Conservation (phyloP, 129 eudicot genomes). For the Dittrichia graveolens region DNA sequence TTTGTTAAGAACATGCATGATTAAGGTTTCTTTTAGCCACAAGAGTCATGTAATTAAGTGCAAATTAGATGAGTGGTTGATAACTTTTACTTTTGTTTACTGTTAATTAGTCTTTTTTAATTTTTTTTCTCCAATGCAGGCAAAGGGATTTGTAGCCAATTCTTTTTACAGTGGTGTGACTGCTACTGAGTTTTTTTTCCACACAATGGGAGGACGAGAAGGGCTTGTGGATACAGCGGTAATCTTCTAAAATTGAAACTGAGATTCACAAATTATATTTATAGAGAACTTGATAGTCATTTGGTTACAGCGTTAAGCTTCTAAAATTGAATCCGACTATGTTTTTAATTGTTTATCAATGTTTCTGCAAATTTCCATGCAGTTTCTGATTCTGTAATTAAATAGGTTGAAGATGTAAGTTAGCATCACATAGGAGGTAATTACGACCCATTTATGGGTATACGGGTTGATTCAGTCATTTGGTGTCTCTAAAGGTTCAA, state of each 20-base stretch:
- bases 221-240: constrained; percentile 99
- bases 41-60: not conserved
- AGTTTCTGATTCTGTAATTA: not conserved
- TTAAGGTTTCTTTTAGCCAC: not conserved
- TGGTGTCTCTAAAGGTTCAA: too few species aligned
- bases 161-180: constrained; percentile 91
- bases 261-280: not conserved
- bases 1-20: too few species aligned
- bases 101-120: not conserved
- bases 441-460: not conserved
- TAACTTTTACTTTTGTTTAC: not conserved
- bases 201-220: constrained; percentile 99
- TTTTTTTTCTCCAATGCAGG: constrained; percentile 52
- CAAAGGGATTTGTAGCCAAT: constrained; percentile 93
- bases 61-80: not conserved
- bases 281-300: not conserved
- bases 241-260: constrained; percentile 26
- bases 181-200: constrained; percentile 96
- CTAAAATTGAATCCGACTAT: too few species aligned
- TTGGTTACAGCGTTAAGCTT: too few species aligned
- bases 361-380: constrained; percentile 2
- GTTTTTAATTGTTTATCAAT: not conserved
- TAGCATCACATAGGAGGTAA: not conserved
- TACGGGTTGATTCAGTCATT: not conserved
- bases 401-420: not conserved